Base-by-base conservation (phyloP, 129 eudicot genomes). In the Mikania micrantha region DNA sequence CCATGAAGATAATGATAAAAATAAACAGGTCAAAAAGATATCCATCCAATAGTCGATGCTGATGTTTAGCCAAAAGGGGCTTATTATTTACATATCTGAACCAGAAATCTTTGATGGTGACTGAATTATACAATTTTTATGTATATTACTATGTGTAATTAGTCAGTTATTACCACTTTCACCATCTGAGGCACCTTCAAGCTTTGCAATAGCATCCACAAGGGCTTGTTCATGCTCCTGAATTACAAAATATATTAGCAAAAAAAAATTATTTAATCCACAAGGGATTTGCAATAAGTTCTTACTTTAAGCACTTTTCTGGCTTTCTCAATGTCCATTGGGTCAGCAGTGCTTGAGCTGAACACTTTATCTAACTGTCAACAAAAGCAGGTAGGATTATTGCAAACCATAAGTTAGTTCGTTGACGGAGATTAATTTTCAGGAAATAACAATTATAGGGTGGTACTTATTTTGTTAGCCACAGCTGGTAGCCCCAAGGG, bases 181-280 rank as follows among this genome's bases (percentile, higher is more conserved):
- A 74, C 88, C 97, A 71, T 85, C 96, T 36, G 94, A 91, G 27
- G 84, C 82, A 25, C 83, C 90, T 64, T 76, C 86, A 67, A 91
- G 85, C 79, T 83, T 91, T n/a, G 93, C 90, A 73, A 91, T 88
- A 5, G 97, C 96, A 28, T 83, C 86, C 32, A 79, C 42, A 21
- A 91, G 85, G 24, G 90, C 86, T 79, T 85, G 86, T 68, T 91
- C 97, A 76, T 91, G 97, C 40, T 91, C 96, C 97, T 91, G 82
- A 66, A 75, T 52, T 34, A 57, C 36, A 60, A 41, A 72, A 4
- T 38, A 11, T 39, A 64, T 52, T 45, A 22, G 53, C 39, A 22
- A 8, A 54, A 11, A 54, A 27, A 3, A 12, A 13, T 13, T 16
- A 31, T 35, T 35, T 39, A 31, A 17, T 60, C 19, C 25, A 57